phyloP scores from a whole-genome alignment of 257 asterid genomes.

The Jacaranda mimosifolia region DNA sequence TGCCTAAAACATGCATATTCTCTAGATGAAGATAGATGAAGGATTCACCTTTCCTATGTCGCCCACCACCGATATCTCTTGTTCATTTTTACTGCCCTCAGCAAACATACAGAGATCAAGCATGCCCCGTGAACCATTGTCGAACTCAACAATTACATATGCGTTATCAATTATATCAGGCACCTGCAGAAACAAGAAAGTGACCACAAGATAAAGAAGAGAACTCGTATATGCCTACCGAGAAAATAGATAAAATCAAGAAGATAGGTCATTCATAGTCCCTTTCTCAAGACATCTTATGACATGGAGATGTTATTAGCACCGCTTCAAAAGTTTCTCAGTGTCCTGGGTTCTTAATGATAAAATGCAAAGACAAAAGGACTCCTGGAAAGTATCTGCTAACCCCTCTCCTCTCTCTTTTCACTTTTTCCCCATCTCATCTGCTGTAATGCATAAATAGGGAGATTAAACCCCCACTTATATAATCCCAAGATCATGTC shows the following conservation, averaged over 20 bases:
- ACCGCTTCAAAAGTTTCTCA: neutral
- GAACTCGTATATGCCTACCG: neutral
- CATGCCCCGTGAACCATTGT: constrained; percentile 86
- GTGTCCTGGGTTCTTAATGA: neutral
- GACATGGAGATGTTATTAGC: neutral
- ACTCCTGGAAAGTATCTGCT: neutral
- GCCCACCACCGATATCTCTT: constrained; percentile 94
- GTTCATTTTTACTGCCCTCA: constrained; percentile 95
- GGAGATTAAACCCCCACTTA: neutral
- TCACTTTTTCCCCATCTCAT: neutral
- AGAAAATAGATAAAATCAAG: constrained; percentile 2
- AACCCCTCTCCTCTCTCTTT: neutral
- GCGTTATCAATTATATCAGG: constrained; percentile 98
- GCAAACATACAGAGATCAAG: constrained; percentile 98
- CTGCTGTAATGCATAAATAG: neutral
- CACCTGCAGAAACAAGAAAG: constrained; percentile 57
- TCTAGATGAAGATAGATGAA: constrained; percentile 13
- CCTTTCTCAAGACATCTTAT: neutral
- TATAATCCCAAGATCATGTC: neutral
- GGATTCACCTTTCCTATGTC: constrained; percentile 79
- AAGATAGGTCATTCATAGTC: constrained; percentile 15
- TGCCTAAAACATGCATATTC: too few relatives aligned
- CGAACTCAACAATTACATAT: constrained; percentile 87
- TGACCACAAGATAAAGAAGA: neutral
- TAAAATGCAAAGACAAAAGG: neutral